phyloP scores from a whole-genome alignment of 2,329 filamentous ascomycete species.

The Pseudonectria buxi region DNA sequence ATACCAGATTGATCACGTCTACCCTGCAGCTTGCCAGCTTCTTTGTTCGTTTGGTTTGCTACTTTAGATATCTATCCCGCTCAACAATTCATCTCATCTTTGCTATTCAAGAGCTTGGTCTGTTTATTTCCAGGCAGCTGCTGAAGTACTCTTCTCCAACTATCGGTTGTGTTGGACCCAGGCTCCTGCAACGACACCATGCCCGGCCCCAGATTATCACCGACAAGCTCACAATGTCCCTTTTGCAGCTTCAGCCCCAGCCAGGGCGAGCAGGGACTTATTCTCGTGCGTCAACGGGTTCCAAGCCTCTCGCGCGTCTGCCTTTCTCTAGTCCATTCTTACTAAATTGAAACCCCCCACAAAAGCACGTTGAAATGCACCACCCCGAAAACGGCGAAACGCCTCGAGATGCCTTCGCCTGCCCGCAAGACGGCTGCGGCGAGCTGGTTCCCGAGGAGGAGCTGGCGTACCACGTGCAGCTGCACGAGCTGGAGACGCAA shows the following conservation, averaged over 20 bases:
- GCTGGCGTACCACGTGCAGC: constrained; percentile 18
- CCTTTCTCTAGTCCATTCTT: background rate
- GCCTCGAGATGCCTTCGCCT: too few species aligned
- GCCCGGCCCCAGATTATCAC: background rate
- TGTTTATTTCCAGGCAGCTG: too few species aligned
- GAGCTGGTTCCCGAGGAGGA: constrained; percentile 36
- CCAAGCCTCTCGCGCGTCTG: too few species aligned
- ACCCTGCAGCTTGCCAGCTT: background rate
- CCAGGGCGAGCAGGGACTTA: constrained; percentile 27
- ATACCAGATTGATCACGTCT: too few species aligned
- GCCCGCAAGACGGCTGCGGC: constrained; percentile 44
- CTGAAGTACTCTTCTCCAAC: too few species aligned
- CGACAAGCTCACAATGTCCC: constrained; percentile 17
- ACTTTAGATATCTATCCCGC: too few species aligned
- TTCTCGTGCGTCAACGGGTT: constrained; percentile 31
- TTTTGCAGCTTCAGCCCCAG: constrained; percentile 29
- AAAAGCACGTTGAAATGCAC: constrained; percentile 23
- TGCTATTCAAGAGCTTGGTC: too few species aligned
- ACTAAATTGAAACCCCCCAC: background rate
- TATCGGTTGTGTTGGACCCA: too few species aligned
- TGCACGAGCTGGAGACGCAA: constrained; percentile 19
- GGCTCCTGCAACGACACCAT: background rate
- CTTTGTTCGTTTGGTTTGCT: too few species aligned
- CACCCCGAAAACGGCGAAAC: constrained; percentile 16
- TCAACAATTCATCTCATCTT: too few species aligned